These are phyloP conservation scores for Metarhizium album DNA, from an alignment of 2,329 filamentous ascomycete species.

Conservation along the genomic window DNA sequence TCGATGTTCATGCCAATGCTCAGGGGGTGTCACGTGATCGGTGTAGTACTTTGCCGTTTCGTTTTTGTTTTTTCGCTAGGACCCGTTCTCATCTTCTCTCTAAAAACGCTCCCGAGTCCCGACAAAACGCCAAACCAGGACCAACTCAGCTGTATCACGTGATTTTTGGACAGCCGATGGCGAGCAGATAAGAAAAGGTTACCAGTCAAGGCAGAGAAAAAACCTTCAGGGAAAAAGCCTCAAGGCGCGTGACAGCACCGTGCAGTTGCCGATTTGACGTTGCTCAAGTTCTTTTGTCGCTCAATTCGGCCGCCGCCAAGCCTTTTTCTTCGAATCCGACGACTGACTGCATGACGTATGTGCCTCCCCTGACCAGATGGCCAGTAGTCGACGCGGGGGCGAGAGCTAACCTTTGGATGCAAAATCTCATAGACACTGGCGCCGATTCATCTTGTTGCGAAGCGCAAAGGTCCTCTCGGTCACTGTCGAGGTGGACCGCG, in stretches of 20 bases:
- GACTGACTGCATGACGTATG: constrained; percentile 15
- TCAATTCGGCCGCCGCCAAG: constrained; percentile 22
- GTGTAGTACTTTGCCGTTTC: too few species aligned
- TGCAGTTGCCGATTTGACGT: constrained; percentile 17
- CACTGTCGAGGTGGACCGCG: constrained; percentile 42
- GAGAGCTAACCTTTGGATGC: not conserved
- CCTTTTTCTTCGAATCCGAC: constrained; percentile 13
- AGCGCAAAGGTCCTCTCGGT: constrained; percentile 44
- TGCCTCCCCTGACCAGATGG: not conserved
- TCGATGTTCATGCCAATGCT: too few species aligned
- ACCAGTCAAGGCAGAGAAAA: constrained; percentile 10
- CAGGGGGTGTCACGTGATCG: too few species aligned
- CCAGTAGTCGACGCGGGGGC: not conserved
- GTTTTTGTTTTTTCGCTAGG: not conserved
- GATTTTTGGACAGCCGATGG: constrained; percentile 18
- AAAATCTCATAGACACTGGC: constrained; percentile 32
- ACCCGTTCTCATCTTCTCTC: not conserved
- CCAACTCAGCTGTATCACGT: constrained; percentile 17
- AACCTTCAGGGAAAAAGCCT: constrained; percentile 13
- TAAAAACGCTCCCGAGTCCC: not conserved
- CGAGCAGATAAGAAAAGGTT: constrained; percentile 14
- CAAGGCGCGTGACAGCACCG: constrained; percentile 15
- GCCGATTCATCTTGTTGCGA: constrained; percentile 42
- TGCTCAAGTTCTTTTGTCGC: constrained; percentile 17
- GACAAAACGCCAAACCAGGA: not conserved